Evolutionary conservation across 2,329 filamentous ascomycete genomes (phyloP).

Genomic region (Metarhizium humberi): DNA sequence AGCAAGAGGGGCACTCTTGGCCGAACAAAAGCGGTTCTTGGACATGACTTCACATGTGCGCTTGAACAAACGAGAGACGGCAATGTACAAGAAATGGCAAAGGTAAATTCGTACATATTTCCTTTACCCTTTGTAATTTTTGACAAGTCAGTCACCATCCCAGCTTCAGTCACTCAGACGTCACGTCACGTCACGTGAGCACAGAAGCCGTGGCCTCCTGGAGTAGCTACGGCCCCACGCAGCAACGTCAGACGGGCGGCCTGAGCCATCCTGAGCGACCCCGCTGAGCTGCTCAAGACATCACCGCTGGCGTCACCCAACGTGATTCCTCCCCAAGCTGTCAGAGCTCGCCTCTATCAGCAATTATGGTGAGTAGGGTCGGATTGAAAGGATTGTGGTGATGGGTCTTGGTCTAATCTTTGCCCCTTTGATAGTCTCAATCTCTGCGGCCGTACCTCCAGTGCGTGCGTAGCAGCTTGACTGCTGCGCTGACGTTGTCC

Average conservation of each 20-base stretch:
- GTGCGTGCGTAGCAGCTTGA: conserved; percentile 90
- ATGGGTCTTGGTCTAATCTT: neutral
- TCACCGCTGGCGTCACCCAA: conserved; percentile 7
- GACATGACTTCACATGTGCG: too few relatives aligned
- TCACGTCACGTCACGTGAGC: conserved; percentile 2
- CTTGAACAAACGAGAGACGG: too few relatives aligned
- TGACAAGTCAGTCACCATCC: too few relatives aligned
- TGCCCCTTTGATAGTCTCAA: conserved; percentile 59
- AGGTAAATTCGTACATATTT: too few relatives aligned
- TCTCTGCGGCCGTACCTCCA: conserved; percentile 93
- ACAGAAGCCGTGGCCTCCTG: neutral
- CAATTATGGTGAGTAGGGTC: neutral
- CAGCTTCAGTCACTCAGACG: too few relatives aligned
- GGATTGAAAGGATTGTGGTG: neutral
- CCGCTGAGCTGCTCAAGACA: conserved; percentile 11
- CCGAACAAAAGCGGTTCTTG: too few relatives aligned
- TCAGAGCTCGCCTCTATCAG: conserved; percentile 1
- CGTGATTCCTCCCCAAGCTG: neutral
- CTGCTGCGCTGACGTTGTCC: conserved; percentile 76
- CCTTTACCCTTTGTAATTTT: too few relatives aligned
- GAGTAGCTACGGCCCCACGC: conserved; percentile 16
- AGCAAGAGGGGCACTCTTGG: too few relatives aligned
- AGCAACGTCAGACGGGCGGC: conserved; percentile 21
- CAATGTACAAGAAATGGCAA: too few relatives aligned
- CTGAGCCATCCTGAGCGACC: conserved; percentile 12